Evolutionary conservation across 768 basidiomycete genomes (phyloP).

Genomic region (Xerocomellus chrysenteron): DNA sequence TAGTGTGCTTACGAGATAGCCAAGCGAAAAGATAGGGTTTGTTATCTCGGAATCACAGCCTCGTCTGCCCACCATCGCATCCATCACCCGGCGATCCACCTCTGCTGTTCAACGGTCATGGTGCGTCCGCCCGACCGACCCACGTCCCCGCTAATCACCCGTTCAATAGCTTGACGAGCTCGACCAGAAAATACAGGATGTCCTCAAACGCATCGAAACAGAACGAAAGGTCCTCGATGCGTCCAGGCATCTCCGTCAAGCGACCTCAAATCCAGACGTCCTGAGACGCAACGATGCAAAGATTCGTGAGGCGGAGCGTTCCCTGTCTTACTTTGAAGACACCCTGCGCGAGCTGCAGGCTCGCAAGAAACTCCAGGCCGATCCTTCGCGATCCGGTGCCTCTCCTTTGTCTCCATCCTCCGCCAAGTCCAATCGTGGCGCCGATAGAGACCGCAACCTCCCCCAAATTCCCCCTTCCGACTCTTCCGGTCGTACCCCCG

Average conservation of each 20-base stretch:
- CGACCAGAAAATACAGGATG: constrained; percentile 92
- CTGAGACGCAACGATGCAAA: constrained; percentile 77
- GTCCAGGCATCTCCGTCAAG: constrained; percentile 71
- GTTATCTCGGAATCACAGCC: constrained; percentile 33
- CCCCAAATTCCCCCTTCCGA: constrained; percentile 55
- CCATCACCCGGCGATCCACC: constrained; percentile 18
- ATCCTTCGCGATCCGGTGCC: constrained; percentile 54
- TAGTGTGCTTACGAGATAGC: constrained; percentile 25
- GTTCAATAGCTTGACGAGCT: constrained; percentile 49
- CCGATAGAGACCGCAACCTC: constrained; percentile 35
- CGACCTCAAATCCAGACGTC: constrained; percentile 86
- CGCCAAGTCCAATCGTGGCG: constrained; percentile 13
- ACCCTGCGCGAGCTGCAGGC: constrained; percentile 79
- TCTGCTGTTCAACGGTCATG: constrained; percentile 28
- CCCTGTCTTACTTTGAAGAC: constrained; percentile 84
- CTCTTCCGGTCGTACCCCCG: constrained; percentile 34
- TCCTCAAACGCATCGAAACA: constrained; percentile 85
- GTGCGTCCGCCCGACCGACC: constrained; percentile 18
- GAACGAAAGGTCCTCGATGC: constrained; percentile 93
- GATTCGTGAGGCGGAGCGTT: constrained; percentile 83
- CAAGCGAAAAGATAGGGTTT: constrained; percentile 22
- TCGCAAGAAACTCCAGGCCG: constrained; percentile 65
- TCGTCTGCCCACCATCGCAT: constrained; percentile 24
- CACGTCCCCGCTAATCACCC: constrained; percentile 2
- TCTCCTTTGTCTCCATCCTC: constrained; percentile 30